Conservation (phyloP, 495 filamentous ascomycete species). For the Penicillium crystallinum region DNA sequence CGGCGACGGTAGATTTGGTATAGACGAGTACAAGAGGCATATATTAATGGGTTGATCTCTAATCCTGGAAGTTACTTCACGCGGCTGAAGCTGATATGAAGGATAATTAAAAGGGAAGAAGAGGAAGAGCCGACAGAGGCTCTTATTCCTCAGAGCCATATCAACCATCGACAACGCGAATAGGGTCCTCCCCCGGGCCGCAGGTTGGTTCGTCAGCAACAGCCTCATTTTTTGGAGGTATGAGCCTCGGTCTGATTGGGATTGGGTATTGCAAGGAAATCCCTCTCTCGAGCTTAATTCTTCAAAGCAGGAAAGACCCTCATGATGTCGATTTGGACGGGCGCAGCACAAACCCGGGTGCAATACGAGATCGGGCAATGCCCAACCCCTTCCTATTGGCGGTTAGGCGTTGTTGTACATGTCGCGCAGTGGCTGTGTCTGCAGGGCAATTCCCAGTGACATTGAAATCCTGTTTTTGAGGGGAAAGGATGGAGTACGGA, state of each 20-base stretch:
- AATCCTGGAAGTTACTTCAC: neutral
- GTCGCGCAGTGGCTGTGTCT: conserved; percentile 13
- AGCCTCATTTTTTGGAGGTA: conserved; percentile 14
- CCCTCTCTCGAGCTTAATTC: neutral
- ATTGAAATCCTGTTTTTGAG: neutral
- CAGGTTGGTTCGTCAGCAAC: conserved; percentile 14
- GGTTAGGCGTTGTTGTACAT: conserved; percentile 1
- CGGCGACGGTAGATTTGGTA: neutral
- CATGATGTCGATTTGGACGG: conserved; percentile 8
- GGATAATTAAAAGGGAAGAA: neutral
- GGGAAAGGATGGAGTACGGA: neutral
- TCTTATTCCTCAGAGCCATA: neutral
- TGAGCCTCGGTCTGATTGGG: conserved; percentile 2
- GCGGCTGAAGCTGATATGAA: neutral
- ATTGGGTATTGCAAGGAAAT: neutral
- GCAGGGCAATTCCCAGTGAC: neutral
- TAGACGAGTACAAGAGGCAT: neutral
- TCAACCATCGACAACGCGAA: neutral
- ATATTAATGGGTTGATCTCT: neutral
- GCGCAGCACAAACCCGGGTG: conserved; percentile 7
- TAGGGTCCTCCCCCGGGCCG: conserved; percentile 2
- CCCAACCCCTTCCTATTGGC: conserved; percentile 11
- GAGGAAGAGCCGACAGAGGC: neutral
- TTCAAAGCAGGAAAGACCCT: conserved; percentile 5
- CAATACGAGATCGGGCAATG: conserved; percentile 17